phyloP scores from a whole-genome alignment of 176 grass and related monocot species.

The Oryza brachyantha region DNA sequence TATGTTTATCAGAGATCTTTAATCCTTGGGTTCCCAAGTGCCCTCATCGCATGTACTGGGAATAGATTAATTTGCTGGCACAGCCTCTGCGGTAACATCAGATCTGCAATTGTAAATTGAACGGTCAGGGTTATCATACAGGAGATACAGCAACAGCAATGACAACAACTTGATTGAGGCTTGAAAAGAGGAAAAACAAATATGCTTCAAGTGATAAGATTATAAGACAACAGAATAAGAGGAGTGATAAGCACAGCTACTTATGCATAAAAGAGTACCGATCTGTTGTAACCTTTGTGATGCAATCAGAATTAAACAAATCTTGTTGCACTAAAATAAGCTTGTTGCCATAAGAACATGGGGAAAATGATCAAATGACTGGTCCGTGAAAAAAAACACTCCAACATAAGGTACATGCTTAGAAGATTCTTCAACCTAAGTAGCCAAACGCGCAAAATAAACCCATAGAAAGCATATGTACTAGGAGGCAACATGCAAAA shows the following conservation, averaged over 20 bases:
- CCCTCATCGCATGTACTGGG: background rate
- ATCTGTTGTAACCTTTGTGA: background rate
- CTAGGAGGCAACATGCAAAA: background rate
- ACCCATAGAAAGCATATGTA: background rate
- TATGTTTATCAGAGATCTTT: slow-evolving; percentile 19
- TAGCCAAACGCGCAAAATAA: background rate
- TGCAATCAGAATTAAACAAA: background rate
- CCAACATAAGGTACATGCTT: background rate
- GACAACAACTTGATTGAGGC: background rate
- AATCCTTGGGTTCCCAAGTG: background rate
- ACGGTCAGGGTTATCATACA: background rate
- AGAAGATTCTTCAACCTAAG: background rate
- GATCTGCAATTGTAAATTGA: slow-evolving; percentile 31
- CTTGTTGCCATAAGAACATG: background rate
- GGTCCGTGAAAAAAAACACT: too few relatives aligned
- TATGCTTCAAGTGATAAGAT: background rate
- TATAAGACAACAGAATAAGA: background rate
- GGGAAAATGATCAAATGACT: too few relatives aligned
- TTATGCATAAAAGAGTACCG: background rate
- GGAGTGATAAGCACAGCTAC: background rate
- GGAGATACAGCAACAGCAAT: background rate
- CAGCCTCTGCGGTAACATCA: background rate
- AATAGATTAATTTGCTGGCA: slow-evolving; percentile 8
- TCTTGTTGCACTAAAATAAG: background rate
- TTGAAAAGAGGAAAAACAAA: background rate